These are phyloP conservation scores for Yarrowia hollandica DNA, from an alignment of 805 yeast species.

Conservation along the genomic window DNA sequence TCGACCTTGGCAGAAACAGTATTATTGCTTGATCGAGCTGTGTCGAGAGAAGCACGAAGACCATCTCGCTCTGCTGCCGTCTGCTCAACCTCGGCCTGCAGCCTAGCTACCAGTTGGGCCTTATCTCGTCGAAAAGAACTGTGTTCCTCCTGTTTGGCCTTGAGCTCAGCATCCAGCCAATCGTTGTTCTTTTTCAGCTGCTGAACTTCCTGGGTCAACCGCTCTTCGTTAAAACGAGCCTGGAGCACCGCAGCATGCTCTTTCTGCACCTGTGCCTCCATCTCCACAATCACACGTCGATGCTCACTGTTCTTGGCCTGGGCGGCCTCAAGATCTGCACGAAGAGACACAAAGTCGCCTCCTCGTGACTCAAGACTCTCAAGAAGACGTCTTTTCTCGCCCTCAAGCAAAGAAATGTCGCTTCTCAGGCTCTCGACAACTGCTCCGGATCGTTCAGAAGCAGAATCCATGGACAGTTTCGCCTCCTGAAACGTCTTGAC, in stretches of 20 bases:
- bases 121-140: conserved; percentile 39
- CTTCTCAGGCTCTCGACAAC: conserved; percentile 39
- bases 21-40: conserved; percentile 43
- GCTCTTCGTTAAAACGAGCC: conserved; percentile 43
- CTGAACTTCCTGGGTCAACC: conserved; percentile 47
- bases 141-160: conserved; percentile 41
- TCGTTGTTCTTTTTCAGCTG: conserved; percentile 46
- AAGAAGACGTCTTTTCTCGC: conserved; percentile 38
- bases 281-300: conserved; percentile 47
- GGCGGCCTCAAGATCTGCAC: conserved; percentile 45
- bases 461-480: neutral
- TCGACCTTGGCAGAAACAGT: conserved; percentile 47
- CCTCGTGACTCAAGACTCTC: conserved; percentile 40
- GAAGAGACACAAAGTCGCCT: conserved; percentile 39
- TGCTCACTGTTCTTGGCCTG: conserved; percentile 43
- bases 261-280: conserved; percentile 44
- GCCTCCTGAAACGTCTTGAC: neutral
- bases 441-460: neutral
- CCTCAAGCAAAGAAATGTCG: conserved; percentile 45
- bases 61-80: conserved; percentile 41
- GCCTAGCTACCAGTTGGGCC: conserved; percentile 39
- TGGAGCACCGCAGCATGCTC: conserved; percentile 39
- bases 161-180: conserved; percentile 47
- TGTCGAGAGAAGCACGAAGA: conserved; percentile 39
- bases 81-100: conserved; percentile 44